A percentile compares a stretch with the other conserved stretches of the same genome.
These are phyloP conservation scores for Ophiocordyceps camponoti-floridani DNA, from an alignment of 2,329 filamentous ascomycete species.

Conservation along the genomic window DNA sequence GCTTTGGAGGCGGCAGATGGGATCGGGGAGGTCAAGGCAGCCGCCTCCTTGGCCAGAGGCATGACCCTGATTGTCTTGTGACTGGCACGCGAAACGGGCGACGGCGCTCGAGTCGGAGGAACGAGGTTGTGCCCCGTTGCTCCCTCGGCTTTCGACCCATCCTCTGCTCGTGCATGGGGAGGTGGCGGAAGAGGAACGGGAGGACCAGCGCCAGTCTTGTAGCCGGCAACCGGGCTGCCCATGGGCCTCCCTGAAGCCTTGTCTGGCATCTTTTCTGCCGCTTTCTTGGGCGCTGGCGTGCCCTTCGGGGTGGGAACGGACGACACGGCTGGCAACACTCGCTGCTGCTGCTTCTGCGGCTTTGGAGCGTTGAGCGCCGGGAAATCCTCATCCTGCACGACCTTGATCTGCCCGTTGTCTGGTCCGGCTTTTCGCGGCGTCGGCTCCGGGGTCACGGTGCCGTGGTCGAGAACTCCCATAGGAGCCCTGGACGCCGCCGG, in stretches of 20 bases:
- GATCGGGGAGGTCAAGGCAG: slow-evolving; percentile 19
- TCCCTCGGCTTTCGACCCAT: background rate
- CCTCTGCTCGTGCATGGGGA: background rate
- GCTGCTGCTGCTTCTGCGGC: slow-evolving; percentile 13
- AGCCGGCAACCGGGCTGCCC: background rate
- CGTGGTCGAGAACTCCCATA: slow-evolving; percentile 9
- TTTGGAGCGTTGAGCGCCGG: slow-evolving; percentile 35
- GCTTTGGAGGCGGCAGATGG: slow-evolving; percentile 12
- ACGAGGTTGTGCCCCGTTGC: slow-evolving; percentile 14
- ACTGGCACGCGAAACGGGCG: slow-evolving; percentile 30
- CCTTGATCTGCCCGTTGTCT: slow-evolving; percentile 27
- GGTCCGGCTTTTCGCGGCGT: slow-evolving; percentile 11
- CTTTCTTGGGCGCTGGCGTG: slow-evolving; percentile 15
- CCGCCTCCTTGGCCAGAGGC: slow-evolving; percentile 40
- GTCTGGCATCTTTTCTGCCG: slow-evolving; percentile 12
- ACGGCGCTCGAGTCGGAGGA: slow-evolving; percentile 21
- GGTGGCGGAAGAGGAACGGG: background rate
- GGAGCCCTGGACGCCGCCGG: slow-evolving; percentile 10
- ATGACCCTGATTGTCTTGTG: slow-evolving; percentile 50
- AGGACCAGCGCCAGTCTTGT: background rate
- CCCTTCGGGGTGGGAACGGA: slow-evolving; percentile 17
- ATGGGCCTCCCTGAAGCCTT: slow-evolving; percentile 7
- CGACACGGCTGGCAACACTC: slow-evolving; percentile 12
- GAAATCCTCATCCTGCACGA: slow-evolving; percentile 40
- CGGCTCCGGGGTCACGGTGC: slow-evolving; percentile 14